phyloP scores from a whole-genome alignment of 2,329 filamentous ascomycete species.

The Xylariaceae sp. region DNA sequence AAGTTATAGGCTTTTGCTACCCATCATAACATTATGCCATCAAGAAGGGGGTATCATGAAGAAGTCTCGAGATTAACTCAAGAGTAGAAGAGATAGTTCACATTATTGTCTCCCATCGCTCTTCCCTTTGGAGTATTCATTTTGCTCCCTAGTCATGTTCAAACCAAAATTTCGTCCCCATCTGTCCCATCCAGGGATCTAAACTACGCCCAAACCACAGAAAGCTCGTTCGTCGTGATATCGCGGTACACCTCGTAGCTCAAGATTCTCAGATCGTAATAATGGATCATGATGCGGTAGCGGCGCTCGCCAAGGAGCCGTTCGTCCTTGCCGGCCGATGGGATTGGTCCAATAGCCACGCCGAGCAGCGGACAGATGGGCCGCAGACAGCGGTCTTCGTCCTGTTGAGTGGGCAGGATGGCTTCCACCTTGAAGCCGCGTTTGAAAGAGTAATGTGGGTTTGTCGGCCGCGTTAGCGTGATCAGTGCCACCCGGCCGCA shows the following conservation, averaged over 20 bases:
- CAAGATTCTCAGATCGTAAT: constrained; percentile 70
- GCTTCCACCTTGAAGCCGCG: constrained; percentile 60
- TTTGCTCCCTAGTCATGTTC: not conserved
- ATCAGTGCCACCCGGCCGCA: constrained; percentile 69
- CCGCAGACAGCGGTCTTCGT: constrained; percentile 52
- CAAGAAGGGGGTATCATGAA: too few relatives aligned
- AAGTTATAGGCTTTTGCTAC: too few relatives aligned
- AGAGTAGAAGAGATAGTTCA: too few relatives aligned
- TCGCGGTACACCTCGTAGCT: constrained; percentile 68
- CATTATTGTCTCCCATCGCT: too few relatives aligned
- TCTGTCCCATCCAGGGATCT: not conserved
- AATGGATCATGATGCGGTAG: constrained; percentile 73
- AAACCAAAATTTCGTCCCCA: too few relatives aligned
- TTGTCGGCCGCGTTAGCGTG: constrained; percentile 58
- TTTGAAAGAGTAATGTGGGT: constrained; percentile 39
- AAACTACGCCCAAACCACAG: constrained; percentile 25
- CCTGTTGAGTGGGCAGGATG: constrained; percentile 53
- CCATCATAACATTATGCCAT: too few relatives aligned
- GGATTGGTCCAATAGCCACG: constrained; percentile 70
- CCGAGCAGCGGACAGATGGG: constrained; percentile 65
- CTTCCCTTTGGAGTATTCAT: too few relatives aligned
- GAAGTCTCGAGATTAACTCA: too few relatives aligned
- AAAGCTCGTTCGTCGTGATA: constrained; percentile 39
- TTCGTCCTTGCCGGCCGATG: constrained; percentile 43
- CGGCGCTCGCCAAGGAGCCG: constrained; percentile 47